A percentile compares a stretch with the other conserved stretches of the same genome.
Conservation (phyloP, 352 stramenopile genomes). For the Globisporangium barbulae region DNA sequence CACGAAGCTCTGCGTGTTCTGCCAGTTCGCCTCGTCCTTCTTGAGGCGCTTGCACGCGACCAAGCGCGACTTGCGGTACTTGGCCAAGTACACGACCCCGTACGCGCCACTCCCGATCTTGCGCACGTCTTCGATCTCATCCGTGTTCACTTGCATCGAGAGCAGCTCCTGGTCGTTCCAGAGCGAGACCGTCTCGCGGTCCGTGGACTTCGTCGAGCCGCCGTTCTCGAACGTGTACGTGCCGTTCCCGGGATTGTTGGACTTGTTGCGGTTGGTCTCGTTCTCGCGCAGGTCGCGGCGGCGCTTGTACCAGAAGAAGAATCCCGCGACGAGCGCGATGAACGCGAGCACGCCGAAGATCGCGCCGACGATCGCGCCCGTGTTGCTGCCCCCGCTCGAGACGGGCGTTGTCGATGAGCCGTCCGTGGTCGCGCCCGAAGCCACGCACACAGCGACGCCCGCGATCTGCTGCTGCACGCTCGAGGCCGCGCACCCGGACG, state of each 20-base stretch:
- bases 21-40: slow-evolving; percentile 30
- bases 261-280: slow-evolving; percentile 10
- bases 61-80: slow-evolving; percentile 32
- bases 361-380: slow-evolving; percentile 31
- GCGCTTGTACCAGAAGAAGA: slow-evolving; percentile 31
- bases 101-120: slow-evolving; percentile 35
- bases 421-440: slow-evolving; percentile 15
- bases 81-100: slow-evolving; percentile 41
- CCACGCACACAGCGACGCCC: slow-evolving; percentile 33
- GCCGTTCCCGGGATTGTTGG: not conserved
- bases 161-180: slow-evolving; percentile 49
- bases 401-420: slow-evolving; percentile 16
- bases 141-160: slow-evolving; percentile 45
- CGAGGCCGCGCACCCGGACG: slow-evolving; percentile 24
- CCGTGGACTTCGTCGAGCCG: not conserved
- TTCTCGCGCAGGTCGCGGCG: slow-evolving; percentile 19
- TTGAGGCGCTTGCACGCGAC: slow-evolving; percentile 51
- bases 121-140: slow-evolving; percentile 42
- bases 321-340: slow-evolving; percentile 23
- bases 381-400: slow-evolving; percentile 20
- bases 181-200: slow-evolving; percentile 22
- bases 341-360: slow-evolving; percentile 36
- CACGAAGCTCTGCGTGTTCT: slow-evolving; percentile 48
- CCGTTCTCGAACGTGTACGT: slow-evolving; percentile 12
- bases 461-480: slow-evolving; percentile 22